Evolutionary conservation across 2,329 filamentous ascomycete species (phyloP).

Genomic region (Aureobasidium vineae): DNA sequence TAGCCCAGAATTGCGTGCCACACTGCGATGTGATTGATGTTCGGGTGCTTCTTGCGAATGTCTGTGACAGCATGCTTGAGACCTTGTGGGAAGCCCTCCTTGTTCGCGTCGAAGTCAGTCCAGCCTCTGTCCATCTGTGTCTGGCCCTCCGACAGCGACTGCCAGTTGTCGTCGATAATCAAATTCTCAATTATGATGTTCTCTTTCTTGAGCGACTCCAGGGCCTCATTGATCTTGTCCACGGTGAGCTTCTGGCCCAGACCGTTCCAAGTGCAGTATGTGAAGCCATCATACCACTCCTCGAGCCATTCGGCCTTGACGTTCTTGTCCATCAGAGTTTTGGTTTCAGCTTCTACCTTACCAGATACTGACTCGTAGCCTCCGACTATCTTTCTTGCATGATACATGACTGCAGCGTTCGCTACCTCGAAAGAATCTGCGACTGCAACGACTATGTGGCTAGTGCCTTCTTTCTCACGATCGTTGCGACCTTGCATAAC

Average conservation of each 20-base stretch:
- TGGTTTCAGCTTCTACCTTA: constrained; percentile 48
- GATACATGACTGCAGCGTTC: constrained; percentile 79
- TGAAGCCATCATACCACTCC: constrained; percentile 87
- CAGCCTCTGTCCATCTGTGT: constrained; percentile 59
- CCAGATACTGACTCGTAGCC: constrained; percentile 46
- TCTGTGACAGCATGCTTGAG: constrained; percentile 67
- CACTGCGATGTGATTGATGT: constrained; percentile 80
- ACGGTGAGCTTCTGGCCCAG: constrained; percentile 81
- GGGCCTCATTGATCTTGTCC: constrained; percentile 71
- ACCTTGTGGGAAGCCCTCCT: constrained; percentile 73
- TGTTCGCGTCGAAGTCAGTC: constrained; percentile 83
- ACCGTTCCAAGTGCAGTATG: constrained; percentile 97
- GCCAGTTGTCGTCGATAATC: constrained; percentile 98
- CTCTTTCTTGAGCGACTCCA: constrained; percentile 67
- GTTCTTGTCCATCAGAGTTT: constrained; percentile 48
- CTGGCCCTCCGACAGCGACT: constrained; percentile 63
- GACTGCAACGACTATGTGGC: constrained; percentile 67
- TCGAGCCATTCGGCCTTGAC: constrained; percentile 67
- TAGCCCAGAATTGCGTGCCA: constrained; percentile 91
- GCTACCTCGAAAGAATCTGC: constrained; percentile 72
- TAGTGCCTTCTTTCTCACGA: constrained; percentile 53
- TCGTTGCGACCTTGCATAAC: constrained; percentile 72
- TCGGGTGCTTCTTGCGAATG: constrained; percentile 65
- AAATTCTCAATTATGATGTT: constrained; percentile 77
- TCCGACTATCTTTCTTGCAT: constrained; percentile 66